Percentiles rank a stretch among this genome's conserved stretches.
Evolutionary conservation across 345 rosid species (phyloP).

Genomic region (Excoecaria agallocha): DNA sequence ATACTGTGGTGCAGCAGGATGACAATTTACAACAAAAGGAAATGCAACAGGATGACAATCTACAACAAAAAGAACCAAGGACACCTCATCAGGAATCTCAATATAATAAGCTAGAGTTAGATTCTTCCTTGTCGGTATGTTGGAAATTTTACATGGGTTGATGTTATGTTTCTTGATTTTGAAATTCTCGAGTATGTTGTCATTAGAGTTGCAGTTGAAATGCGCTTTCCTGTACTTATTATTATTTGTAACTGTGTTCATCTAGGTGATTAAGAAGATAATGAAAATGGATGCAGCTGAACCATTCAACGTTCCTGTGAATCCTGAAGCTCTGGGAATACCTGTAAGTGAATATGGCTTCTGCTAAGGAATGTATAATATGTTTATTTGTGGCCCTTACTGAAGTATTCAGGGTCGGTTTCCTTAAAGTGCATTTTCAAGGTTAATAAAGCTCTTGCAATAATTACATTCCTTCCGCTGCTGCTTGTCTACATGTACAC

Average conservation of each 20-base stretch:
- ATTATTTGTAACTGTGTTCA: not conserved
- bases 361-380: not conserved
- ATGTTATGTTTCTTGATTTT: not conserved
- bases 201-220: slow-evolving; percentile 5
- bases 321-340: slow-evolving; percentile 94
- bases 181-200: not conserved
- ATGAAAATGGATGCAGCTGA: slow-evolving; percentile 99
- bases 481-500: not conserved
- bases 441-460: not conserved
- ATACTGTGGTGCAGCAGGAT: slow-evolving; percentile 24
- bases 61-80: slow-evolving; percentile 42
- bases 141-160: slow-evolving; percentile 4
- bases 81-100: slow-evolving; percentile 32
- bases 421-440: not conserved
- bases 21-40: slow-evolving; percentile 41
- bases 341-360: slow-evolving; percentile 58
- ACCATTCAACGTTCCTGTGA: slow-evolving; percentile 85
- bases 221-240: not conserved
- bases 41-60: slow-evolving; percentile 30
- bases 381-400: not conserved
- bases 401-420: not conserved
- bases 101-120: slow-evolving; percentile 65
- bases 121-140: slow-evolving; percentile 61
- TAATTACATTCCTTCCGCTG: not conserved
- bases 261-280: slow-evolving; percentile 79